Base-by-base conservation (phyloP, 805 yeast genomes). In the Ogataea pilisensis region DNA sequence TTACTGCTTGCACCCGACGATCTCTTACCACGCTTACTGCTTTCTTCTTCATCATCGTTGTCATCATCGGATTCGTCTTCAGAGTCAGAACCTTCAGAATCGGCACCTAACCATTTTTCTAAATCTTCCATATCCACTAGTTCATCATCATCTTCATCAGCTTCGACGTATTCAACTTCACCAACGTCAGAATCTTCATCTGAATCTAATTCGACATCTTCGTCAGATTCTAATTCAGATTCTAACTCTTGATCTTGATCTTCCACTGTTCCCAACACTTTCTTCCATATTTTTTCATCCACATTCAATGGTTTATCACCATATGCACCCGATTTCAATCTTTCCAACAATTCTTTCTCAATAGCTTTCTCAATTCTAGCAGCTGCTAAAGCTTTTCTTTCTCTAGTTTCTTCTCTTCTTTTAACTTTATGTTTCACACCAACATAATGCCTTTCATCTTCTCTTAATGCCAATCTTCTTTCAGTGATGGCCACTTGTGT, bases 301-400 rank as follows among this genome's bases (percentile, higher is more conserved):
- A 93, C 98, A 58, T 93, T 93, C 60, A 93, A 72, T 42, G 99
- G 99, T 64, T 91, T 87, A 60, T 93, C 98, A 50, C 99, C 99
- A 61, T 93, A 93, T 2, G 98, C 98, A 46, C 99, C 99, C 58
- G 91, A 81, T 79, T 93, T 93, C 58, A 93, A 76, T 65, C 99
- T 81, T 40, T 90, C 96, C 58, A 93, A 73, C 50, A 93, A 75
- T 65, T 93, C 99, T 68, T 88, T 88, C 66, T 93, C 99, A 53
- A 93, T 93, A 12, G 96, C 89, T 68, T 87, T 88, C 63, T 93
- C 99, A 53, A 93, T 87, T 71, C 85, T 86, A 20, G 99, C 99
- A 30, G 99, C 98, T 19, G 87, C 87, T 46, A 93, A 71, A 0
- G 99, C 99, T 69, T 93, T 93, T 64, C 99, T 77, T 67, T 93